Evolutionary conservation across 2,329 filamentous ascomycete genomes (phyloP), one percentile per base, ranked within the genome.

Genomic region (Coniochaeta prunicola): DNA sequence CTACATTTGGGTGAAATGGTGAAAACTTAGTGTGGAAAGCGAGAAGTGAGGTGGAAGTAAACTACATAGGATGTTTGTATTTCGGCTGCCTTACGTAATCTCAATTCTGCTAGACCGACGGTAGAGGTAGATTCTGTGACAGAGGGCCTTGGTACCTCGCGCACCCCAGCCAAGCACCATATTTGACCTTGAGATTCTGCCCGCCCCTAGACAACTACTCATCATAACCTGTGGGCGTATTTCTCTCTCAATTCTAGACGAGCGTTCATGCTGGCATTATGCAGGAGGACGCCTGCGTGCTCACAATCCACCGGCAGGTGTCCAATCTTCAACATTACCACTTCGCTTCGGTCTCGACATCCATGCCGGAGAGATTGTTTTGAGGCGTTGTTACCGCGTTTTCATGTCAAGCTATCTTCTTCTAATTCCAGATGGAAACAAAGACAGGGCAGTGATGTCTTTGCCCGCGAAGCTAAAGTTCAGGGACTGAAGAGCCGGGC

Each of bases 401-500:
- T 12, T 33, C 33, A 42, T 19, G 33, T 56, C 19, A n/a, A 21
- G 12, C 19, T 7, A 6, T 48, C 56, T 17, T 26, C 90, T 2
- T 91, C 87, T 1, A 89, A 83, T 53, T 75, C 74, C 56, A 79
- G 86, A 72, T 99, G 94, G 94, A 91, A 91, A 71, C 80, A 82
- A 57, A 87, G 94, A 21, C 92, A 97, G 69, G 77, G 77, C 40
- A 81, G 74, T 42, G 94, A 99, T 74, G 74, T 74, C 19, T 96
- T 86, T 70, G 83, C 88, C 0, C 84, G 83, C 59, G 84, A 89
- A 66, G 92, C 94, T 53, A 89, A 86, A 68, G 85, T 96, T 2
- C 82, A 89, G 64, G 88, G 88, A 0, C 76, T 97, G 59, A 97
- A 93, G 74, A 96, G 91, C 67, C 85, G 94, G 62, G 94, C 94